Base-by-base conservation (phyloP, 192 early-diverging fungal genomes). In the Diversispora eburnea region DNA sequence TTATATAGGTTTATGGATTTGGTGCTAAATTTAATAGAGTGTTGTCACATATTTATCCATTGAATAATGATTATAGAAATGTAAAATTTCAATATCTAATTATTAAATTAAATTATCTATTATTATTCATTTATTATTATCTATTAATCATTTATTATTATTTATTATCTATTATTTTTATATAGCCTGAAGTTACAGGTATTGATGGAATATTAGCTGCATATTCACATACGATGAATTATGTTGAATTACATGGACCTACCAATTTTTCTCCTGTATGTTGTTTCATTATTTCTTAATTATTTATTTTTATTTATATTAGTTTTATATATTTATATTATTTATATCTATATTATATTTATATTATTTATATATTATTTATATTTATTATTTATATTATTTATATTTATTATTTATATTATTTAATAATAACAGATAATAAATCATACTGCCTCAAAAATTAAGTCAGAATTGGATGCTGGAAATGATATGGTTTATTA, bases 161-260 rank as follows among this genome's bases (percentile, higher is more conserved):
- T 10, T 10, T n/a, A n/a, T 47, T 48, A 45, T 70, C 15, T 51
- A 39, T 52, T 39, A 42, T 39, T 45, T 41, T 70, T 60, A 20
- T 22, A 48, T 70, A 87, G 79, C 86, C 86, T 5, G 78, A 87
- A 17, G 86, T 88, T 5, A 25, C 78, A 71, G 85, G 85, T 9
- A 78, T 85, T 41, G 77, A 82, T 2, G 86, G 86, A 10, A 74
- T 88, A 19, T 56, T 88, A 65, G 73, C 49, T 3, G 76, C 79
- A 0, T 88, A 88, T 70, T 74, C 75, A 49, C 22, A 68, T 0
- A 76, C 85, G 5, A 68, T 87, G 15, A 47, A 72, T 5, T 64
- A 65, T 62, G 73, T 83, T 33, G 61, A 78, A 55, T 69, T 88
- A 22, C 80, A 61, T 25, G 86, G 25, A 33, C 25, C 25, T 33